Evolutionary conservation across 2,329 filamentous ascomycete genomes (phyloP), one percentile per base, ranked within the genome.

Genomic region (Thyridium curvatum): DNA sequence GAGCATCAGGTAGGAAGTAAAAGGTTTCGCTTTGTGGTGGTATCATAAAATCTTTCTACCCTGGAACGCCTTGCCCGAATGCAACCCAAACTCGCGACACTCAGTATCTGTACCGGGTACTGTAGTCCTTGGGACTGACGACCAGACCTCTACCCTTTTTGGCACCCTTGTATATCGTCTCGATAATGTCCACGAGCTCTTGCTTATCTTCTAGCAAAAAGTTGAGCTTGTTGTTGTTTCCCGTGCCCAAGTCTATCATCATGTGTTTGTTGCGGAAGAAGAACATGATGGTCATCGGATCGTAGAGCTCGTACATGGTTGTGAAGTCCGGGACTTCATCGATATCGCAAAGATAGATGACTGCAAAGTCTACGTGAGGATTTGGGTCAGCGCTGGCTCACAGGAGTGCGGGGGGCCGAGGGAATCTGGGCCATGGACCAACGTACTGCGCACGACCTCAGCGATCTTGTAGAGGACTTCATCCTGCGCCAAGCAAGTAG

Each of bases 201-300:
- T 97, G 91, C 68, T 98, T 97, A 58, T 98, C 91, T 65, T 97
- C 90, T 38, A 94, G 71, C 35, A 95, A 87, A 83, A 88, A 95
- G 60, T 96, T 96, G 51, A 96, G 72, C 64, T 97, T 97, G 63
- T 98, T 98, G 65, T 98, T 98, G 68, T 98, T 95, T 48, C 93
- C 93, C 2, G 93, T 98, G 34, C 91, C 91, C 52, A 96, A 89
- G 77, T 97, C 91, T 61, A 86, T 88, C 86, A 94, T 94, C 80
- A 97, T 97, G 66, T 96, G 89, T 62, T 98, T 98, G 62, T 98
- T 98, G 45, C 91, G 80, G 71, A 90, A 95, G 74, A 95, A 95
- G 71, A 72, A 52, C 47, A 54, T 38, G 39, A 46, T 40, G n/a
- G 45, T 96, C 63, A 97, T 82, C 3, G 89, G 82, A 58, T 98